A percentile compares a stretch with the other conserved stretches of the same genome.
Conservation (phyloP, 2,329 filamentous ascomycete species). For the Fusarium subglutinans region DNA sequence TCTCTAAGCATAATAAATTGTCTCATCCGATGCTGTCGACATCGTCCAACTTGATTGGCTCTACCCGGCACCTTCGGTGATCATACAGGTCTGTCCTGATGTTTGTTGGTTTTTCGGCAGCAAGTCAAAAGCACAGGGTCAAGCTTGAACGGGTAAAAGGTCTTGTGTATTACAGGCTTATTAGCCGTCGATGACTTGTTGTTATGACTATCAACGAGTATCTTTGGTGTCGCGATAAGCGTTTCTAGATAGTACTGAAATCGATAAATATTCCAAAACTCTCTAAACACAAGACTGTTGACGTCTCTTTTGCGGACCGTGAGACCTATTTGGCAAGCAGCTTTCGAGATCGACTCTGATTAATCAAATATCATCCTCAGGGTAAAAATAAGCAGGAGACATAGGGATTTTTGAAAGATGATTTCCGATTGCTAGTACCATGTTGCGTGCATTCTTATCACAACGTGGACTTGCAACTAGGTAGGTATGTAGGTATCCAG, state of each 20-base stretch:
- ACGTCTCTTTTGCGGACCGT: not conserved
- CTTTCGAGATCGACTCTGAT: not conserved
- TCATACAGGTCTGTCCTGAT: constrained; percentile 16
- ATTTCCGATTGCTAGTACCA: not conserved
- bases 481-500: not conserved
- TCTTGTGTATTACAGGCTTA: constrained; percentile 17
- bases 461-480: constrained; percentile 9
- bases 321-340: not conserved
- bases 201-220: not conserved
- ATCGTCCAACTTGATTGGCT: constrained; percentile 23
- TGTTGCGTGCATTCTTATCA: constrained; percentile 8
- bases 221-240: not conserved
- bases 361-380: not conserved
- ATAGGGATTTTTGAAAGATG: not conserved
- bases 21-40: not conserved
- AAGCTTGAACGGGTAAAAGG: constrained; percentile 23
- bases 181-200: not conserved
- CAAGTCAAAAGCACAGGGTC: constrained; percentile 4
- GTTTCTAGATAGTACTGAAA: not conserved
- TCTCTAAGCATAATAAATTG: constrained; percentile 20
- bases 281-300: not conserved
- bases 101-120: constrained; percentile 12
- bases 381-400: not conserved
- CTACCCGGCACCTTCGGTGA: constrained; percentile 14
- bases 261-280: not conserved